Conservation (phyloP, 768 basidiomycete genomes). For the Lactarius trivialis region DNA sequence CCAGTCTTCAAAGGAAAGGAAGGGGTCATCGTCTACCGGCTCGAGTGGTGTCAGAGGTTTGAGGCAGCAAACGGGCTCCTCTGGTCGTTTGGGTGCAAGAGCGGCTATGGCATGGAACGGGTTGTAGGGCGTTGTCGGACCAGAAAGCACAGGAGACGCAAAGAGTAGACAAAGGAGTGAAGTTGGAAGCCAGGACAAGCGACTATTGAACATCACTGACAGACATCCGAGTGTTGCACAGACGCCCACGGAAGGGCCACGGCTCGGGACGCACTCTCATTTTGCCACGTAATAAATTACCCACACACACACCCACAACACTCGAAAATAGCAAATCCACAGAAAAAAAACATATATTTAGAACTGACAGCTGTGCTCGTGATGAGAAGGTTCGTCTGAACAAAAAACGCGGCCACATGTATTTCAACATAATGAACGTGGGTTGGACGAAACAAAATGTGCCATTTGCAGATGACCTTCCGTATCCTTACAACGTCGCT, state of each 20-base stretch:
- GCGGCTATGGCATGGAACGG: constrained; percentile 53
- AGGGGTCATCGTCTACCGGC: constrained; percentile 50
- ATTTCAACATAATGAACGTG: neutral
- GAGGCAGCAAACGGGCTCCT: constrained; percentile 63
- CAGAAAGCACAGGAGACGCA: constrained; percentile 30
- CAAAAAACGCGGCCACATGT: neutral
- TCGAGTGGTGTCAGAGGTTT: constrained; percentile 40
- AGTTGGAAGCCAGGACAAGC: constrained; percentile 3
- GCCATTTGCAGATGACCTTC: neutral
- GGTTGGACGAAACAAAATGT: neutral
- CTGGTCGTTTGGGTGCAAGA: constrained; percentile 42
- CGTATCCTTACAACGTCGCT: neutral
- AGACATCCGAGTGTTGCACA: neutral
- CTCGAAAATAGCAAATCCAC: neutral
- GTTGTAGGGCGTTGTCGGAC: constrained; percentile 44
- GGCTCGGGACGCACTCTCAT: neutral
- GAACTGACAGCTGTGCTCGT: constrained; percentile 1
- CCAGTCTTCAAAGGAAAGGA: constrained; percentile 87
- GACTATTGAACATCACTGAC: constrained; percentile 11
- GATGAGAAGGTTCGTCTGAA: neutral
- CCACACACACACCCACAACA: neutral
- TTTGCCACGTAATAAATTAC: constrained; percentile 3
- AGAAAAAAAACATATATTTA: constrained; percentile 9
- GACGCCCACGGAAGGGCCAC: neutral
- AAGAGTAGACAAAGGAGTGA: constrained; percentile 15